Conservation (phyloP, 345 rosid species). For the Rubroshorea leprosula region DNA sequence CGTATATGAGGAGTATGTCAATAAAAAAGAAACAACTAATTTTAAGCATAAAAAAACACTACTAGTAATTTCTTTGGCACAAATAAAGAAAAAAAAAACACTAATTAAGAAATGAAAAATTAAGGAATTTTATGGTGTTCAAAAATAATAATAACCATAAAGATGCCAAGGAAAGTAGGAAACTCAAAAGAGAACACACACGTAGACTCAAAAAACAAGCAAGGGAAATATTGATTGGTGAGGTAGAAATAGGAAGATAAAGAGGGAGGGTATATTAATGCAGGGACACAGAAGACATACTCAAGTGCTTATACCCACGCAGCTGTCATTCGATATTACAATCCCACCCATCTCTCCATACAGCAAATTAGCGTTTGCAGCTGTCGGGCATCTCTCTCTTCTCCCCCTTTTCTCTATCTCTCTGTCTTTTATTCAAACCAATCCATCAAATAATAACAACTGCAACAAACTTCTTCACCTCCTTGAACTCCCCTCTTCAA, state of each 20-base stretch:
- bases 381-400: conserved; percentile 32
- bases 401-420: not conserved
- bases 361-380: conserved; percentile 56
- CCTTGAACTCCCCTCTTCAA: not conserved
- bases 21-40: too few relatives aligned
- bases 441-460: too few relatives aligned
- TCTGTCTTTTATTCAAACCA: conserved; percentile 2
- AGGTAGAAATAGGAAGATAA: conserved; percentile 11
- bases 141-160: too few relatives aligned
- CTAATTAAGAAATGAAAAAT: too few relatives aligned
- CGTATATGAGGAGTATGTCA: too few relatives aligned
- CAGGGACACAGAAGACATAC: conserved; percentile 49
- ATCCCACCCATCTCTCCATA: conserved; percentile 24
- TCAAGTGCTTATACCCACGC: conserved; percentile 37
- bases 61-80: too few relatives aligned
- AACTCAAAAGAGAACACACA: not conserved
- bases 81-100: conserved; percentile 7
- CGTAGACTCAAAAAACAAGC: conserved; percentile 1
- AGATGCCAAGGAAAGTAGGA: conserved; percentile 6
- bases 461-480: conserved; percentile 20
- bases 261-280: conserved; percentile 50
- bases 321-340: conserved; percentile 51
- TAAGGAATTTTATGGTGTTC: too few relatives aligned
- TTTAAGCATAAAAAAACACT: too few relatives aligned
- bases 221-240: conserved; percentile 16